These are phyloP conservation scores for Aspergillus viridinutans DNA, from an alignment of 2,329 filamentous ascomycete genomes.

Conservation along the genomic window DNA sequence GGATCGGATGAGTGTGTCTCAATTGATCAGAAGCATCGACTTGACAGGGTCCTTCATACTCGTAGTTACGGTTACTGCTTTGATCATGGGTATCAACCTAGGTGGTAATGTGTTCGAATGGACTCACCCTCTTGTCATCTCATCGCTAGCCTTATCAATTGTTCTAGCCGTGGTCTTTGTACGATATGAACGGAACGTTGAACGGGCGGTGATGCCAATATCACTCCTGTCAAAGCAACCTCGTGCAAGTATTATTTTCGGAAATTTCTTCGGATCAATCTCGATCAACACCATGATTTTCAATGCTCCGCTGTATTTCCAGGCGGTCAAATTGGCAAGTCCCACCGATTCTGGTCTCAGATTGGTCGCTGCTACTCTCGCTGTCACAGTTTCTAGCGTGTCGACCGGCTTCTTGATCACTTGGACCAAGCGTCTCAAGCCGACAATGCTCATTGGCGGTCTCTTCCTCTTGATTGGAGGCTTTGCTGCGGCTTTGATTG, in stretches of 20 bases:
- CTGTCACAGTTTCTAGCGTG: slow-evolving; percentile 53
- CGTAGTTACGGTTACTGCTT: slow-evolving; percentile 43
- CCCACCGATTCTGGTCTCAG: slow-evolving; percentile 70
- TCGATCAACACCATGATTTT: slow-evolving; percentile 59
- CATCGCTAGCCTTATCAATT: slow-evolving; percentile 41
- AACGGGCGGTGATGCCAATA: slow-evolving; percentile 49
- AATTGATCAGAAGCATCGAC: slow-evolving; percentile 48
- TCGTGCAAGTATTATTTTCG: slow-evolving; percentile 47
- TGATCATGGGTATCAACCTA: slow-evolving; percentile 51
- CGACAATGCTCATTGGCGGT: slow-evolving; percentile 53
- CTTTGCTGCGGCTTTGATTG: slow-evolving; percentile 48
- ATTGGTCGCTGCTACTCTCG: slow-evolving; percentile 61
- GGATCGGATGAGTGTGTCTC: slow-evolving; percentile 37
- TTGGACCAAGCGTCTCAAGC: slow-evolving; percentile 57
- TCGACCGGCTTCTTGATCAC: slow-evolving; percentile 61
- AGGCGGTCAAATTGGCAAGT: slow-evolving; percentile 65
- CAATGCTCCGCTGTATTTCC: slow-evolving; percentile 71
- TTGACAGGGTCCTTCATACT: slow-evolving; percentile 47
- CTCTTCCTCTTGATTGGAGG: slow-evolving; percentile 50
- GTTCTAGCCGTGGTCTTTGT: slow-evolving; percentile 39
- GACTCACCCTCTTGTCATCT: slow-evolving; percentile 48
- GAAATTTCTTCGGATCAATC: slow-evolving; percentile 49
- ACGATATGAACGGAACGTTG: slow-evolving; percentile 40
- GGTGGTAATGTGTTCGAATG: slow-evolving; percentile 52
- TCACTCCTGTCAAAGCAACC: slow-evolving; percentile 45